Conservation (phyloP, 2,329 filamentous ascomycete genomes). For the Pochonia chlamydosporia region DNA sequence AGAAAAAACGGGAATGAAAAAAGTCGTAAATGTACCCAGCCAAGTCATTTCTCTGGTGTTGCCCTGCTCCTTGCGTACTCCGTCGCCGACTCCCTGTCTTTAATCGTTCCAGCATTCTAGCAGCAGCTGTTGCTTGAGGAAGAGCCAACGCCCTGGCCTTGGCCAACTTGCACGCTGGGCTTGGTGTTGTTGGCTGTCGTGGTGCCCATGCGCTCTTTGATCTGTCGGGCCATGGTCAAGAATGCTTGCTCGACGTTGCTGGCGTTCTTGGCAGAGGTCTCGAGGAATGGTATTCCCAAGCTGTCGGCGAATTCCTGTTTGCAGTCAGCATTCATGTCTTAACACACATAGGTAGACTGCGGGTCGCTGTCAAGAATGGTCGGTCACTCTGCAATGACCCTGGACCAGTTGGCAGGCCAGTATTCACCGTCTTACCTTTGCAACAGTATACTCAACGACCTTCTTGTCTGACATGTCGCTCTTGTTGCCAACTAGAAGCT, state of each 20-base stretch:
- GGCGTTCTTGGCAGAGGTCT: conserved; percentile 99
- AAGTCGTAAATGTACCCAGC: conserved; percentile 14
- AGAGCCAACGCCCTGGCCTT: conserved; percentile 88
- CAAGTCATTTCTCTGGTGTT: conserved; percentile 23
- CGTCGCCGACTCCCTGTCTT: conserved; percentile 1
- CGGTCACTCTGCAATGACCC: background rate
- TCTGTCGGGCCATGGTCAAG: conserved; percentile 99
- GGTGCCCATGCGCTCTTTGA: conserved; percentile 99
- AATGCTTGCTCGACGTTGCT: conserved; percentile 99
- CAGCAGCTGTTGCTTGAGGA: conserved; percentile 85
- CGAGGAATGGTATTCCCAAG: conserved; percentile 97
- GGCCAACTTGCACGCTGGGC: conserved; percentile 91
- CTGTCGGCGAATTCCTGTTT: conserved; percentile 94
- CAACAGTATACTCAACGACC: conserved; percentile 98
- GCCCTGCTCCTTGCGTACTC: conserved; percentile 10
- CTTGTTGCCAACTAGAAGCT: conserved; percentile 99
- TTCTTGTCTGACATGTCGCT: conserved; percentile 99
- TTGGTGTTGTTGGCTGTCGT: conserved; percentile 96
- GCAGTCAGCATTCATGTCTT: conserved; percentile 12
- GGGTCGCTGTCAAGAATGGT: too few relatives aligned
- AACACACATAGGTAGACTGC: too few relatives aligned
- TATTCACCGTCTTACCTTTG: conserved; percentile 68
- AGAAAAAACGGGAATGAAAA: conserved; percentile 6
- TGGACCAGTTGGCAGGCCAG: background rate
- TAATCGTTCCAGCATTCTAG: conserved; percentile 44